These are phyloP conservation scores for Tripterygium wilfordii DNA, from an alignment of 177 flowering plant species.

Conservation along the genomic window DNA sequence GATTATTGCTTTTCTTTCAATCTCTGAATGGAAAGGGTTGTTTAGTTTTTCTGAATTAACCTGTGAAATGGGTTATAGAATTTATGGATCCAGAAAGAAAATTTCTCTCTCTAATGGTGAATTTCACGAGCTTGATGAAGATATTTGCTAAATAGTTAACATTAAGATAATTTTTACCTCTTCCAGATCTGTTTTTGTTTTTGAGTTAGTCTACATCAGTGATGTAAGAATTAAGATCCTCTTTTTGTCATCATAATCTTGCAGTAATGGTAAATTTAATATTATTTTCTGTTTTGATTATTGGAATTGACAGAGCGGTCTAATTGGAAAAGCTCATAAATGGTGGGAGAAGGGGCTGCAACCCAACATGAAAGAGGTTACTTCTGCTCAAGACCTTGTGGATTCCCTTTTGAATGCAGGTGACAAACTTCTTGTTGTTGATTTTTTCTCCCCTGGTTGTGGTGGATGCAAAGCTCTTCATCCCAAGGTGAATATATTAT, in stretches of 20 bases:
- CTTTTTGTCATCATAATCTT: neutral
- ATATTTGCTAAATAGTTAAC: no score
- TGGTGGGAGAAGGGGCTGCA: conserved; percentile 88
- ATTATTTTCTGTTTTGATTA: neutral
- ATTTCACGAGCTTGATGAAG: no score
- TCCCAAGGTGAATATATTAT: conserved; percentile 55
- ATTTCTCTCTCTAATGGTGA: no score
- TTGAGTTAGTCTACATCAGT: no score
- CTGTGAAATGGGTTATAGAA: no score
- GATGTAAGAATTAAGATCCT: neutral
- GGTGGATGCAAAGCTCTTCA: conserved; percentile 93
- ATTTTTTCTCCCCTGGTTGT: conserved; percentile 86
- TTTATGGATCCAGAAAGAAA: no score
- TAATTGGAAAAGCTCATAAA: conserved; percentile 50
- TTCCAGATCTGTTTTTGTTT: no score
- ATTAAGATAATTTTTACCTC: no score
- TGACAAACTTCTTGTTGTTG: conserved; percentile 64
- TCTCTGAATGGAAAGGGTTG: no score
- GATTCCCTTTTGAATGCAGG: conserved; percentile 62
- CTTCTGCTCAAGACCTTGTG: conserved; percentile 60
- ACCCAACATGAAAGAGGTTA: conserved; percentile 71
- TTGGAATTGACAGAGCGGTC: conserved; percentile 23
- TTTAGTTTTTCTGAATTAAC: no score
- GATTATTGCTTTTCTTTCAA: no score
- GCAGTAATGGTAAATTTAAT: neutral